Evolutionary conservation across 805 yeast species (phyloP).

Genomic region (Yamadazyma kitorensis): DNA sequence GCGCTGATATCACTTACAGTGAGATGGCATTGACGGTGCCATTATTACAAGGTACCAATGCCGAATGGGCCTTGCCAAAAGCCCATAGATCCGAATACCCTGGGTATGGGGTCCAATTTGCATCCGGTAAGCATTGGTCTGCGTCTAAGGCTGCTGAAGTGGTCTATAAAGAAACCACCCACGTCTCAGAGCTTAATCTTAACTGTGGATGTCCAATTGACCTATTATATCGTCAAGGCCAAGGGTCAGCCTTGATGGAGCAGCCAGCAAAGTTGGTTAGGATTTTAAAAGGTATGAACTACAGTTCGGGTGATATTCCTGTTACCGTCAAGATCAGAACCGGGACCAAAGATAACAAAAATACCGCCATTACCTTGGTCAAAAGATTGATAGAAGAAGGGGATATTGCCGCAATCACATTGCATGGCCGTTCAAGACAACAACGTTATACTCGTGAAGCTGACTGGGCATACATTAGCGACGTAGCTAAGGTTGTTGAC

Average conservation of each 20-base stretch:
- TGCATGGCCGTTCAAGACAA: slow-evolving; percentile 95
- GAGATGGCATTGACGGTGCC: slow-evolving; percentile 95
- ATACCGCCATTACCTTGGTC: slow-evolving; percentile 80
- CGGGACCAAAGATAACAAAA: slow-evolving; percentile 81
- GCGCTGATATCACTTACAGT: slow-evolving; percentile 89
- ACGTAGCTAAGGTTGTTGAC: slow-evolving; percentile 67
- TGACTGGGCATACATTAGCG: slow-evolving; percentile 85
- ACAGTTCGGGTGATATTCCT: slow-evolving; percentile 86
- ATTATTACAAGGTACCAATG: slow-evolving; percentile 80
- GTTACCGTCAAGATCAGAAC: slow-evolving; percentile 89
- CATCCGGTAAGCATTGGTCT: slow-evolving; percentile 89
- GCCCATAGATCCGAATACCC: slow-evolving; percentile 81
- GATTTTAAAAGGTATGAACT: slow-evolving; percentile 84
- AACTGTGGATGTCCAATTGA: slow-evolving; percentile 99
- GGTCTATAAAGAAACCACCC: slow-evolving; percentile 52
- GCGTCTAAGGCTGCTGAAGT: slow-evolving; percentile 92
- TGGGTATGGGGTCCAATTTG: slow-evolving; percentile 92
- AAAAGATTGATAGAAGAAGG: slow-evolving; percentile 70
- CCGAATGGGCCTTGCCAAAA: slow-evolving; percentile 97
- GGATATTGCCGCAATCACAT: slow-evolving; percentile 84
- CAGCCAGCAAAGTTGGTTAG: slow-evolving; percentile 79
- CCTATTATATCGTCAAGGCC: slow-evolving; percentile 87
- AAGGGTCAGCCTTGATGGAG: slow-evolving; percentile 91
- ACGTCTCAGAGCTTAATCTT: slow-evolving; percentile 79
- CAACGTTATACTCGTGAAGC: slow-evolving; percentile 91